Evolutionary conservation across 306 rosid species (phyloP).

Genomic region (Begonia fuchsioides): DNA sequence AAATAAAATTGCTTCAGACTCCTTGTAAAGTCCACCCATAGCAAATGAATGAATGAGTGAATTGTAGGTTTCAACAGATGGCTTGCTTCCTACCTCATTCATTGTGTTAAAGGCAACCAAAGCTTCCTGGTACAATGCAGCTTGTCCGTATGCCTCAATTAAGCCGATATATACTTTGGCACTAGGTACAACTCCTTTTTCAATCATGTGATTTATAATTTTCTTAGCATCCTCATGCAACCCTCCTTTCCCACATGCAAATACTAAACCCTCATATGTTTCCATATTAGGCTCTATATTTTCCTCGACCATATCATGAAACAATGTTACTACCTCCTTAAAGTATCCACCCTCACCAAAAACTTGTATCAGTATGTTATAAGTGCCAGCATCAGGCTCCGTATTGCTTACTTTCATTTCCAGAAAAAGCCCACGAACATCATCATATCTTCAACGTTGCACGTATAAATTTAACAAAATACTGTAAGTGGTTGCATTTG

Average conservation of each 20-base stretch:
- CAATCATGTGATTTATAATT: conserved; percentile 58
- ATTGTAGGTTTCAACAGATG: conserved; percentile 61
- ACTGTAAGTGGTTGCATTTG: conserved; percentile 69
- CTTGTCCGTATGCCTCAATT: conserved; percentile 81
- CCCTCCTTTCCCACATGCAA: conserved; percentile 96
- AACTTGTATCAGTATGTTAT: conserved; percentile 82
- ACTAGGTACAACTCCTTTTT: conserved; percentile 63
- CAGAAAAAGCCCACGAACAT: conserved; percentile 86
- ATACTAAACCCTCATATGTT: conserved; percentile 79
- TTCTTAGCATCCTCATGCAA: conserved; percentile 71
- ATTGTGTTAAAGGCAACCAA: conserved; percentile 87
- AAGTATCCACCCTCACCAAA: conserved; percentile 98
- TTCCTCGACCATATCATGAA: conserved; percentile 94
- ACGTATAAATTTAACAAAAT: conserved; percentile 71
- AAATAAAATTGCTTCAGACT: conserved; percentile 40
- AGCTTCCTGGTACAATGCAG: conserved; percentile 82
- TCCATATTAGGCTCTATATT: conserved; percentile 80
- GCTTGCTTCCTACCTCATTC: conserved; percentile 71
- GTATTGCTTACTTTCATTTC: conserved; percentile 90
- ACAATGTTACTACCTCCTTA: conserved; percentile 90
- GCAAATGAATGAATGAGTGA: conserved; percentile 56
- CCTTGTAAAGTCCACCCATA: conserved; percentile 75
- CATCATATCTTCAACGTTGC: conserved; percentile 67
- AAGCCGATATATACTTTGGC: conserved; percentile 68
- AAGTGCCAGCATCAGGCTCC: conserved; percentile 73